phyloP scores from a whole-genome alignment of 179 eudicot species.

The Silene noctiflora region DNA sequence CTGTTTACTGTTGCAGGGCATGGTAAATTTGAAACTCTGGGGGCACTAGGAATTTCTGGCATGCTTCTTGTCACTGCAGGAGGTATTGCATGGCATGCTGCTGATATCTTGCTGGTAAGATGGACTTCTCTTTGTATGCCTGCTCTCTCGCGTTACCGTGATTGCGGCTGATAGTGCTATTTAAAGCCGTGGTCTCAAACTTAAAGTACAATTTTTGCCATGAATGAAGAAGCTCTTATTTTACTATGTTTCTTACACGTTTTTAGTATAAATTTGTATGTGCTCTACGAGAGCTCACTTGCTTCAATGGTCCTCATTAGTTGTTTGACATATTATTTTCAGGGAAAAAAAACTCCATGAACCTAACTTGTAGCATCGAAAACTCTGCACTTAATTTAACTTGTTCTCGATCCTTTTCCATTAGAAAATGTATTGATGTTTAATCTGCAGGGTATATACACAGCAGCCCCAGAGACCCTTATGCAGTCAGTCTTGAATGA shows the following conservation, averaged over 20 bases:
- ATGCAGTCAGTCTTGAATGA: slow-evolving; percentile 48
- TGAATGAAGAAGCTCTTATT: slow-evolving; percentile 1
- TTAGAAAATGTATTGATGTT: neutral
- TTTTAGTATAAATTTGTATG: neutral
- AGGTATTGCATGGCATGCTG: slow-evolving; percentile 96
- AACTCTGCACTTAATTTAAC: neutral
- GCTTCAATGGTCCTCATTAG: neutral
- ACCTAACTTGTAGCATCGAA: neutral
- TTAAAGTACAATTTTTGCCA: neutral
- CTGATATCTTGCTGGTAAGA: slow-evolving; percentile 69
- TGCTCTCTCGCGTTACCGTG: neutral
- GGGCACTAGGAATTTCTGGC: slow-evolving; percentile 88
- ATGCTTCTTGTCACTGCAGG: slow-evolving; percentile 89
- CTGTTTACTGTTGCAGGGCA: slow-evolving; percentile 54
- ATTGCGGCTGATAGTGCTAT: neutral
- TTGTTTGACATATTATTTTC: neutral
- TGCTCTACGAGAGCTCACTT: neutral
- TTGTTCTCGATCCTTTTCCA: neutral
- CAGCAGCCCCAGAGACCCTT: slow-evolving; percentile 57
- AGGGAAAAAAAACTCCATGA: neutral
- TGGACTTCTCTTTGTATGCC: neutral
- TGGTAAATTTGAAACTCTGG: slow-evolving; percentile 94
- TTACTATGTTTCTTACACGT: neutral
- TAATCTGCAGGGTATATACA: slow-evolving; percentile 48
- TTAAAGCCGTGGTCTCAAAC: neutral